phyloP scores from a whole-genome alignment of 306 rosid species.

The Castanopsis chinensis region DNA sequence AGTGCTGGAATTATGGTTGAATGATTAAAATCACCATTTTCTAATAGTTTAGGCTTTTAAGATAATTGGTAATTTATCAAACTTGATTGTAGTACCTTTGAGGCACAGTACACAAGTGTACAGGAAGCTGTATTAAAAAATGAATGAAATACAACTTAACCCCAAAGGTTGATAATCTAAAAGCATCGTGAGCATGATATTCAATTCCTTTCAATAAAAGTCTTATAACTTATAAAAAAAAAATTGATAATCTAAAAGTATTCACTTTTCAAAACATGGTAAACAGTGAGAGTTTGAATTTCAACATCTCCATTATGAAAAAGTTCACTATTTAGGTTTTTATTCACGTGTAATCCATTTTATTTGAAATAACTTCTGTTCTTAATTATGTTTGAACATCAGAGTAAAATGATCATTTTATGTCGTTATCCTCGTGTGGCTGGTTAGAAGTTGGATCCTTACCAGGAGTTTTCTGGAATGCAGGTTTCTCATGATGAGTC shows the following conservation, averaged over 20 bases:
- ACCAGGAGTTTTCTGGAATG: constrained; percentile 26
- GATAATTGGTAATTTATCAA: no score
- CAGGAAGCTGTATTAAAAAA: neutral
- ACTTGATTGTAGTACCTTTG: no score
- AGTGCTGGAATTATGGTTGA: no score
- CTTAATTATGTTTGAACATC: neutral
- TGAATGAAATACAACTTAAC: neutral
- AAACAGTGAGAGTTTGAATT: no score
- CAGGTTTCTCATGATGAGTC: constrained; percentile 93
- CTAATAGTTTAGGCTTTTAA: no score
- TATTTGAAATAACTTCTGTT: neutral
- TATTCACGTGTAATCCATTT: neutral
- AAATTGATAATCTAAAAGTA: neutral
- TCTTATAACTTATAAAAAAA: no score
- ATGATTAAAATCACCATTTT: no score
- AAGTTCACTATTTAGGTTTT: neutral
- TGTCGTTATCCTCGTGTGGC: neutral
- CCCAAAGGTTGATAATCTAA: neutral
- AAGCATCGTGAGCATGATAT: no score
- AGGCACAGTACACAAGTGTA: neutral
- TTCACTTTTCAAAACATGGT: neutral
- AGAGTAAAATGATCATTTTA: neutral
- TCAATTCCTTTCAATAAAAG: no score
- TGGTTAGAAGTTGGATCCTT: constrained; percentile 18
- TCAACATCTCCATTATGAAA: neutral